Evolutionary conservation across 305 asterid genomes (phyloP).

Genomic region (Salvia sclarea): DNA sequence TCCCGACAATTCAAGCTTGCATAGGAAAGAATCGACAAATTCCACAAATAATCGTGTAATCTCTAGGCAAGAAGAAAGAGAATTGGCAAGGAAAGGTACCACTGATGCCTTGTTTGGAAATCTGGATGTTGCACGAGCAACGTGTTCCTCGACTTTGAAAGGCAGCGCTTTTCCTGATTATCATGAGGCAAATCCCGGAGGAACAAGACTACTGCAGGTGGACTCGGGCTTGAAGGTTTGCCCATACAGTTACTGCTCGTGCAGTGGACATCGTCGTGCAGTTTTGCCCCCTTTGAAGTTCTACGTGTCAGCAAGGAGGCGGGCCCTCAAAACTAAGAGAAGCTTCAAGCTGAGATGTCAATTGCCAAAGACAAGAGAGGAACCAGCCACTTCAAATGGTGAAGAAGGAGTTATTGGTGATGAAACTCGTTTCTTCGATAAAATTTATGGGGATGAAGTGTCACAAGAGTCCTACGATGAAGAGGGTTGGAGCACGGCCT

Average conservation of each 20-base stretch:
- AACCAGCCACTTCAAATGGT: background rate
- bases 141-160: conserved; percentile 61
- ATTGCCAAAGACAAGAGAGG: no score
- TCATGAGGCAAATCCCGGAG: conserved; percentile 43
- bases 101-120: background rate
- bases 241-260: conserved; percentile 55
- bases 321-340: conserved; percentile 49
- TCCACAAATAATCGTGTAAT: background rate
- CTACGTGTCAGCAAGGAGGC: conserved; percentile 56
- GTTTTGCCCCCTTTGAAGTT: conserved; percentile 56
- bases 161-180: conserved; percentile 51
- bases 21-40: background rate
- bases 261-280: conserved; percentile 54
- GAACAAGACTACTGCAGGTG: conserved; percentile 46
- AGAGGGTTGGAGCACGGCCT: background rate
- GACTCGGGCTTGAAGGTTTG: conserved; percentile 55
- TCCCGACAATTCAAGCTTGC: background rate
- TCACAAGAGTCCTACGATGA: conserved; percentile 33
- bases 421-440: background rate
- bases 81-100: background rate
- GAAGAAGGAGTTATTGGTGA: no score
- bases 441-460: conserved; percentile 30
- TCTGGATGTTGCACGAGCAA: conserved; percentile 19
- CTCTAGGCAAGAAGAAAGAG: background rate
- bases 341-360: no score